A percentile compares a stretch with the other conserved stretches of the same genome.
phyloP scores from a whole-genome alignment of 2,329 filamentous ascomycete species.

The Neofusicoccum laricinum region DNA sequence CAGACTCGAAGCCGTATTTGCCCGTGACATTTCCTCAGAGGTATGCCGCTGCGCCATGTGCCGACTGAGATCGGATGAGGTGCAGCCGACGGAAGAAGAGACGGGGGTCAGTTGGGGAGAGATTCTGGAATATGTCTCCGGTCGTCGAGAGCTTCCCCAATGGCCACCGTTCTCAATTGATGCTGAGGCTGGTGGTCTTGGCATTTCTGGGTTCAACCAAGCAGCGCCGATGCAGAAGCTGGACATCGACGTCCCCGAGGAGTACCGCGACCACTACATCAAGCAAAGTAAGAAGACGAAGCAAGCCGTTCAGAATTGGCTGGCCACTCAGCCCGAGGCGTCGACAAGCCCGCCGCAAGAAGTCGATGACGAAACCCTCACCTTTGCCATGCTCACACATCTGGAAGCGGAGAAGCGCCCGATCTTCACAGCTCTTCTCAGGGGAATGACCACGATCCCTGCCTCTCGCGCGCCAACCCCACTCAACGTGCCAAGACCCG shows the following conservation, averaged over 20 bases:
- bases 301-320: slow-evolving; percentile 86
- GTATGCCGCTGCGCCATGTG: slow-evolving; percentile 88
- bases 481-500: slow-evolving; percentile 57
- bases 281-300: slow-evolving; percentile 90
- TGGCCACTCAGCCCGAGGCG: slow-evolving; percentile 73
- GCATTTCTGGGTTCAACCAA: slow-evolving; percentile 50
- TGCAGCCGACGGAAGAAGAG: slow-evolving; percentile 43
- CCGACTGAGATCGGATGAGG: slow-evolving; percentile 44
- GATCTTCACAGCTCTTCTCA: slow-evolving; percentile 77
- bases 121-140: slow-evolving; percentile 88
- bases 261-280: slow-evolving; percentile 89
- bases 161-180: slow-evolving; percentile 82
- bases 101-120: slow-evolving; percentile 90
- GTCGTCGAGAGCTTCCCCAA: slow-evolving; percentile 75
- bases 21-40: slow-evolving; percentile 81
- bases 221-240: slow-evolving; percentile 70
- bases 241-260: slow-evolving; percentile 90
- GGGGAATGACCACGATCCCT: slow-evolving; percentile 53
- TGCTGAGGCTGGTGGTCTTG: slow-evolving; percentile 51
- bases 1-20: slow-evolving; percentile 90
- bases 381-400: slow-evolving; percentile 90
- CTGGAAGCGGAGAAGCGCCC: slow-evolving; percentile 72
- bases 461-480: slow-evolving; percentile 66
- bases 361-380: slow-evolving; percentile 89
- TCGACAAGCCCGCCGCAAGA: slow-evolving; percentile 77